Percentiles rank a stretch among this genome's conserved stretches.
phyloP scores from a whole-genome alignment of 768 basidiomycete genomes.

The Termitomyces sp. region DNA sequence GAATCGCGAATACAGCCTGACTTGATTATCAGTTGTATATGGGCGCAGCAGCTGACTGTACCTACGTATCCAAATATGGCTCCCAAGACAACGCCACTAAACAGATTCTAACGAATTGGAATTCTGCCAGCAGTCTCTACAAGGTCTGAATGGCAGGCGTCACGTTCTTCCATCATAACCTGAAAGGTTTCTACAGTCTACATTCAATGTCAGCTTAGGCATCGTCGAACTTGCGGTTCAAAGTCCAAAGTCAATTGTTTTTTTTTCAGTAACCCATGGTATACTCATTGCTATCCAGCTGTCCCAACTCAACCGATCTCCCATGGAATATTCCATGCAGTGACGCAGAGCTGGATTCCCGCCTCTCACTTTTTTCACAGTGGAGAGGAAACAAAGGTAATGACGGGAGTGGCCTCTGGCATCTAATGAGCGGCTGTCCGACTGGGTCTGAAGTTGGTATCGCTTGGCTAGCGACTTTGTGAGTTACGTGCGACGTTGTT shows the following conservation, averaged over 20 bases:
- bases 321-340: constrained; percentile 80
- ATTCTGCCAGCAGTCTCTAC: constrained; percentile 70
- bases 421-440: constrained; percentile 81
- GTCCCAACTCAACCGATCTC: constrained; percentile 51
- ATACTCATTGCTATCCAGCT: constrained; percentile 31
- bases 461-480: constrained; percentile 83
- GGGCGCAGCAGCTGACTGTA: constrained; percentile 88
- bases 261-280: background rate
- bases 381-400: constrained; percentile 73
- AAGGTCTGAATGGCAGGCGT: constrained; percentile 35
- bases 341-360: constrained; percentile 51
- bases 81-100: constrained; percentile 60
- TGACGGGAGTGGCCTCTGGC: constrained; percentile 84
- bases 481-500: background rate
- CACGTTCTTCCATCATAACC: background rate
- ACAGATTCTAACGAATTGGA: constrained; percentile 76
- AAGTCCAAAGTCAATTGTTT: constrained; percentile 37
- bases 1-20: background rate
- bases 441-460: constrained; percentile 83
- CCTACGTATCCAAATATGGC: constrained; percentile 63
- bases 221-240: constrained; percentile 78
- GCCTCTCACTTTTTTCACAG: constrained; percentile 73
- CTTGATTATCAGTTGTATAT: constrained; percentile 49
- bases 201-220: constrained; percentile 83
- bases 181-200: constrained; percentile 33